These are phyloP conservation scores for Henckelia pumila DNA, from an alignment of 257 asterid species.

Conservation along the genomic window DNA sequence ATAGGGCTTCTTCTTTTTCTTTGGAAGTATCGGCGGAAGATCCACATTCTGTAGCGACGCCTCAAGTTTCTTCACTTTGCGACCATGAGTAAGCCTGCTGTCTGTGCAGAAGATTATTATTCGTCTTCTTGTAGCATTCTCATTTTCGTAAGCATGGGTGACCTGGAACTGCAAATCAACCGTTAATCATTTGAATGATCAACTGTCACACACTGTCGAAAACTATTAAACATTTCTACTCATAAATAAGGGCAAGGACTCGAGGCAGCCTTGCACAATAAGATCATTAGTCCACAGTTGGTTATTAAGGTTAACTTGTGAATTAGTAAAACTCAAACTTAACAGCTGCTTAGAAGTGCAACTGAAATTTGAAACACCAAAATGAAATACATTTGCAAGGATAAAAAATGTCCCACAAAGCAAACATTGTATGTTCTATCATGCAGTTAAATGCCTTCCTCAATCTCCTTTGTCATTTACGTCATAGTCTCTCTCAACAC, in stretches of 20 bases:
- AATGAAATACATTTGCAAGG: background rate
- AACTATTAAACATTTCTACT: conserved; percentile 1
- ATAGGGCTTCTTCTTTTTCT: conserved; percentile 85
- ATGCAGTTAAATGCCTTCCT: background rate
- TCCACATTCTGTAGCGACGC: conserved; percentile 62
- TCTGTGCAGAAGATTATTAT: conserved; percentile 35
- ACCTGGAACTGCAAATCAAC: conserved; percentile 47
- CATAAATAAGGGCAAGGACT: conserved; percentile 11
- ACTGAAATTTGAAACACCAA: conserved; percentile 6
- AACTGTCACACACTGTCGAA: conserved; percentile 1
- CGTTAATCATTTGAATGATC: conserved; percentile 25
- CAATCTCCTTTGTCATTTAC: conserved; percentile 1
- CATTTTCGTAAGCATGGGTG: conserved; percentile 24
- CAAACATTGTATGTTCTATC: background rate
- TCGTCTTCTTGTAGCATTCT: conserved; percentile 35
- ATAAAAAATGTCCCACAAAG: background rate
- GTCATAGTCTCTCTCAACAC: conserved; percentile 4
- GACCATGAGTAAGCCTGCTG: conserved; percentile 35
- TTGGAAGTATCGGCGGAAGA: conserved; percentile 68
- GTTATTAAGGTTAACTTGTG: background rate
- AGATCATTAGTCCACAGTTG: background rate
- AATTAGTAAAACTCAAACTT: conserved; percentile 7
- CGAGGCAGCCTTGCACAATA: conserved; percentile 6
- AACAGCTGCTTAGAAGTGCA: conserved; percentile 2
- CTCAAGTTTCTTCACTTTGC: conserved; percentile 41